phyloP scores from a whole-genome alignment of 371 early-diverging fungal genomes.

The Basidiobolus meristosporus region DNA sequence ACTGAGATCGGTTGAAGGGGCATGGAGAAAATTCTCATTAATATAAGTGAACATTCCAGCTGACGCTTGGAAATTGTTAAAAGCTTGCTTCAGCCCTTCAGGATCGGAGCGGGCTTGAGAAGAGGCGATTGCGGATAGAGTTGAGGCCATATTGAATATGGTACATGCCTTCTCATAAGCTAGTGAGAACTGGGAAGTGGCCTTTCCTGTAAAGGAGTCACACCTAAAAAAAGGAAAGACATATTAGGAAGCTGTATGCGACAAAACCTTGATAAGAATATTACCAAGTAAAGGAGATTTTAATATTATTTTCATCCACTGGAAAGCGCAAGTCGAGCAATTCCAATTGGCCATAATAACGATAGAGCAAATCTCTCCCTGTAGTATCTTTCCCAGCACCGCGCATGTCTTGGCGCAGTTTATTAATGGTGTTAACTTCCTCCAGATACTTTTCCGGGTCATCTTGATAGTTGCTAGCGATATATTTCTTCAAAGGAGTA shows the following conservation, averaged over 20 bases:
- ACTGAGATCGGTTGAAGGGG: constrained; percentile 80
- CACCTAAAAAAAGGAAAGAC: constrained; percentile 25
- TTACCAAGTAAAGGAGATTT: constrained; percentile 77
- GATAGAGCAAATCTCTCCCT: constrained; percentile 79
- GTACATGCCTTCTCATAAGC: constrained; percentile 92
- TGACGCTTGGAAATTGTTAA: constrained; percentile 76
- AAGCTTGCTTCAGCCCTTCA: constrained; percentile 57
- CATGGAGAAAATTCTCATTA: constrained; percentile 91
- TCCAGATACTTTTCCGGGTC: constrained; percentile 75
- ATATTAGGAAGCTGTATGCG: neutral
- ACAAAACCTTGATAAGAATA: too few species aligned
- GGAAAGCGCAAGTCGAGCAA: constrained; percentile 80
- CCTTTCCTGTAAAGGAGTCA: constrained; percentile 54
- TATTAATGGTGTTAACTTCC: constrained; percentile 65
- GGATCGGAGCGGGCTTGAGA: constrained; percentile 52
- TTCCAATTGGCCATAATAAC: constrained; percentile 91
- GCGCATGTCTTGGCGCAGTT: constrained; percentile 84
- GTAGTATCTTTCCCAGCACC: constrained; percentile 82
- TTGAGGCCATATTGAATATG: constrained; percentile 83
- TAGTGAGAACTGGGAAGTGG: constrained; percentile 62
- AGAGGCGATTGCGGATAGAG: constrained; percentile 46
- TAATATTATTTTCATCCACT: constrained; percentile 75
- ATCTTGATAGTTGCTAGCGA: constrained; percentile 67
- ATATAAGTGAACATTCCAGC: constrained; percentile 89
- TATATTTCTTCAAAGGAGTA: constrained; percentile 59